A percentile compares a stretch with the other conserved stretches of the same genome.
These are phyloP conservation scores for Fraxinus ornus DNA, from an alignment of 305 asterid genomes.

Conservation along the genomic window DNA sequence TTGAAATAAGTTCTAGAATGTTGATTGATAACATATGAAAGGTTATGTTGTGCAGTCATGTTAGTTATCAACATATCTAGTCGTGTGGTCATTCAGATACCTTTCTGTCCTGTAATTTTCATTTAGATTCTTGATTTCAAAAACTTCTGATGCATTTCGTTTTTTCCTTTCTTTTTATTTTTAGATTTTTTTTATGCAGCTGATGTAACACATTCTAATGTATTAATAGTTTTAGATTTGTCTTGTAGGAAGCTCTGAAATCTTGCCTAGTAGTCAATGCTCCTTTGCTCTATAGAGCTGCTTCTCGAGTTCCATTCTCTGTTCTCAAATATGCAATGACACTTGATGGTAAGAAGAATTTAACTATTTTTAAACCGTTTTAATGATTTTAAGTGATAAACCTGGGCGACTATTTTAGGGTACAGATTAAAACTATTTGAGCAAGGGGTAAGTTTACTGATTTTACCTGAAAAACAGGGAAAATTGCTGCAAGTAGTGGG, in stretches of 20 bases:
- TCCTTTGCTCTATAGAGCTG: slow-evolving; percentile 91
- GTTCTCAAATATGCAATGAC: slow-evolving; percentile 97
- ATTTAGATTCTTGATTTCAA: not conserved
- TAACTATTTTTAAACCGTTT: slow-evolving; percentile 23
- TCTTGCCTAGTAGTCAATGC: slow-evolving; percentile 92
- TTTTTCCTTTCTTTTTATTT: not conserved
- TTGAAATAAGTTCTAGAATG: not conserved
- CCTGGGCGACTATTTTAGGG: not conserved
- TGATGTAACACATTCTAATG: slow-evolving; percentile 4
- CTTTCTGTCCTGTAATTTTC: not conserved
- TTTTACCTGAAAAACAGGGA: slow-evolving; percentile 49
- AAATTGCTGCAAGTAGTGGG: slow-evolving; percentile 93
- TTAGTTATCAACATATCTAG: not conserved
- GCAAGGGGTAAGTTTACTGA: slow-evolving; percentile 19
- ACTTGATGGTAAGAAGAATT: slow-evolving; percentile 80
- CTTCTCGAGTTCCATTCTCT: slow-evolving; percentile 86
- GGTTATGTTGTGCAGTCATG: not conserved
- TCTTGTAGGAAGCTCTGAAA: slow-evolving; percentile 72
- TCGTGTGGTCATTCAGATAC: not conserved
- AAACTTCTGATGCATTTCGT: not conserved
- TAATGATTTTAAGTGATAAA: slow-evolving; percentile 7
- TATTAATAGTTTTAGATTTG: slow-evolving; percentile 20
- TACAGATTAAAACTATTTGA: slow-evolving; percentile 7
- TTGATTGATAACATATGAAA: not conserved
- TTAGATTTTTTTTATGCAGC: not conserved